These are phyloP conservation scores for Pisolithus orientalis DNA, from an alignment of 768 basidiomycete species.

Conservation along the genomic window DNA sequence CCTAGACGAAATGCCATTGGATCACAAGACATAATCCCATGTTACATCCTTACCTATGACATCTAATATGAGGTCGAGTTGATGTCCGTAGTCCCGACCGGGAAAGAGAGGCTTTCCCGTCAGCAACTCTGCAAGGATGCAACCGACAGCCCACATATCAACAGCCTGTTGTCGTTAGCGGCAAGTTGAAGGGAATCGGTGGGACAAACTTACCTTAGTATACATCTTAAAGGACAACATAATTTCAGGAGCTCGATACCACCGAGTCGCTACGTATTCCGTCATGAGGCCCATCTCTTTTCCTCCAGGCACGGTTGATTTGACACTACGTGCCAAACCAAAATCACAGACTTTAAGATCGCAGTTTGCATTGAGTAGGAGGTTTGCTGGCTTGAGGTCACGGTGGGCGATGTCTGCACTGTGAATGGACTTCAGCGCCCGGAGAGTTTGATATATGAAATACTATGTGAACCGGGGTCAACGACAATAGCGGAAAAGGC, in stretches of 20 bases:
- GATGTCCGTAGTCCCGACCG: conserved; percentile 82
- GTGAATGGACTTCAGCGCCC: conserved; percentile 86
- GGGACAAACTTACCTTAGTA: conserved; percentile 45
- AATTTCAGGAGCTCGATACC: conserved; percentile 92
- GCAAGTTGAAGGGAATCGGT: conserved; percentile 6
- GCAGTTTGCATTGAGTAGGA: conserved; percentile 84
- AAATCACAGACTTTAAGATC: conserved; percentile 90
- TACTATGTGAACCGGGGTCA: conserved; percentile 39
- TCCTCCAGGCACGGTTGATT: conserved; percentile 43
- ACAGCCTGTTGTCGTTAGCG: conserved; percentile 39
- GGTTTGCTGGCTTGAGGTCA: conserved; percentile 82
- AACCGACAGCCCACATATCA: conserved; percentile 71
- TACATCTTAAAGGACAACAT: conserved; percentile 94
- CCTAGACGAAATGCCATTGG: conserved; percentile 31
- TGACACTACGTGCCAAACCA: conserved; percentile 67
- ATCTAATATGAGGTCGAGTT: conserved; percentile 82
- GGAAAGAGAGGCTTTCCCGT: conserved; percentile 82
- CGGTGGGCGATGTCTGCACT: conserved; percentile 77
- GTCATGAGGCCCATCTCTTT: conserved; percentile 70
- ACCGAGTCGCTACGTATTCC: conserved; percentile 86
- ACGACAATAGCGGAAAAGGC: neutral
- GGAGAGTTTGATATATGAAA: conserved; percentile 78
- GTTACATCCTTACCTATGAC: conserved; percentile 52
- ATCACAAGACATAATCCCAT: conserved; percentile 11
- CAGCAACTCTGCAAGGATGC: conserved; percentile 77